Percentiles rank a stretch among this genome's conserved stretches.
Conservation (phyloP, 2,329 filamentous ascomycete species). For the Fusarium dlaminii region DNA sequence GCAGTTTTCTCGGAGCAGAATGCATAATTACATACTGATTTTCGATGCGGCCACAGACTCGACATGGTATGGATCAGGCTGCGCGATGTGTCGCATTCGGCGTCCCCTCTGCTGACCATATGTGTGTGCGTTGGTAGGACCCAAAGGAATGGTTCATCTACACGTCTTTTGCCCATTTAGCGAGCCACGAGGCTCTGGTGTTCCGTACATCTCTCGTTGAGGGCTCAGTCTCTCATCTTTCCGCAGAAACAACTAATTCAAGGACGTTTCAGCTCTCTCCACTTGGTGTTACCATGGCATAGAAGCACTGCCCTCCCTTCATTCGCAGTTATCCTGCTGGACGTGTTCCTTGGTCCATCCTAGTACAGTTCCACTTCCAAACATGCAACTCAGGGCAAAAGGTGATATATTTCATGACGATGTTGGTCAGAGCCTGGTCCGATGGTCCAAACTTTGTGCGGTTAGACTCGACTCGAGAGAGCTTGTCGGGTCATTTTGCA, state of each 20-base stretch:
- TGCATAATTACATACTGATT: not conserved
- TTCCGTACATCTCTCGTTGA: not conserved
- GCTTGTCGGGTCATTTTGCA: constrained; percentile 12
- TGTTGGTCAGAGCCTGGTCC: constrained; percentile 7
- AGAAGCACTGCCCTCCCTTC: constrained; percentile 8
- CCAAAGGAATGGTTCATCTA: constrained; percentile 22
- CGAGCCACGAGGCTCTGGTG: not conserved
- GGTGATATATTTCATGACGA: constrained; percentile 4
- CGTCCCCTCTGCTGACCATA: constrained; percentile 8
- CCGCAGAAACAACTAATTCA: constrained; percentile 17
- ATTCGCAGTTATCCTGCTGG: not conserved
- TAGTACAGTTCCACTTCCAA: not conserved
- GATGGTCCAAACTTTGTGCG: not conserved
- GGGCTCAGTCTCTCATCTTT: not conserved
- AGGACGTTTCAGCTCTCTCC: constrained; percentile 27
- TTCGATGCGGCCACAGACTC: not conserved
- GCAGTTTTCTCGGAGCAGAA: not conserved
- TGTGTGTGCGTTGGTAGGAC: not conserved
- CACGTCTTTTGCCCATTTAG: not conserved
- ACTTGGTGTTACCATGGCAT: constrained; percentile 4
- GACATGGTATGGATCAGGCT: constrained; percentile 5
- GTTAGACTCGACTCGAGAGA: not conserved
- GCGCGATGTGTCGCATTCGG: constrained; percentile 3
- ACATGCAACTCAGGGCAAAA: not conserved
- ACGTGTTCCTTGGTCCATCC: constrained; percentile 7